Evolutionary conservation across 345 rosid genomes (phyloP), one percentile per base, ranked within the genome.

Genomic region (Arabis hirsuta): DNA sequence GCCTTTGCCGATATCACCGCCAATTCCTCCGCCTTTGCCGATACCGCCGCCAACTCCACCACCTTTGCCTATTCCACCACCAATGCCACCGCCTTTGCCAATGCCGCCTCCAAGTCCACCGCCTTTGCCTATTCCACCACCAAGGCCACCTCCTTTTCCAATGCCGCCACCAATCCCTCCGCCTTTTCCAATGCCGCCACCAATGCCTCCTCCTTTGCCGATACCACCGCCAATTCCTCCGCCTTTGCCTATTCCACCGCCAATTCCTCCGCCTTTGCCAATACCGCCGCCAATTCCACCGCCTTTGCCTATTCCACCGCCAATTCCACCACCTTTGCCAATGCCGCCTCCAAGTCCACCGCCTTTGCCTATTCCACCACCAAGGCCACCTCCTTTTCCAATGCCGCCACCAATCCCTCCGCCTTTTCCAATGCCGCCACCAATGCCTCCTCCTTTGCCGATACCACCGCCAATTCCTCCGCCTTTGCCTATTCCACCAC

Each of bases 331-430:
- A 0, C 71, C 71, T 6, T 79, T 79, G 1, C 58, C 64, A 6
- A 56, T 54, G 1, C 78, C 83, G 31, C 59, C 77, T 22, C 84
- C 86, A 0, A 38, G 7, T 0, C 83, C 84, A 12, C 82, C 83
- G 1, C 74, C 39, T 2, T 29, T 0, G 22, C 78, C 85, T 0
- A 79, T 71, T 1, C 85, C 81, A n/a, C 72, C 73, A 1, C 85
- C 87, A 11, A 61, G 71, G 1, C 79, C 85, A 34, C 57, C 76
- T 9, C 83, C 88, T 1, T 51, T 12, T 0, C 82, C 81, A 14
- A 58, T 53, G 2, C 78, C 80, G 6, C 81, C 84, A 7, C 45
- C 59, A 5, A 29, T 63, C 4, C 81, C 82, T 1, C 58, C 64
- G 4, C 84, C 87, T 2, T 29, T 0, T 16, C 78, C 85, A 0